Evolutionary conservation across 73 alveolate species (phyloP), one percentile per base, ranked within the genome.

Genomic region (Breviolum minutum): DNA sequence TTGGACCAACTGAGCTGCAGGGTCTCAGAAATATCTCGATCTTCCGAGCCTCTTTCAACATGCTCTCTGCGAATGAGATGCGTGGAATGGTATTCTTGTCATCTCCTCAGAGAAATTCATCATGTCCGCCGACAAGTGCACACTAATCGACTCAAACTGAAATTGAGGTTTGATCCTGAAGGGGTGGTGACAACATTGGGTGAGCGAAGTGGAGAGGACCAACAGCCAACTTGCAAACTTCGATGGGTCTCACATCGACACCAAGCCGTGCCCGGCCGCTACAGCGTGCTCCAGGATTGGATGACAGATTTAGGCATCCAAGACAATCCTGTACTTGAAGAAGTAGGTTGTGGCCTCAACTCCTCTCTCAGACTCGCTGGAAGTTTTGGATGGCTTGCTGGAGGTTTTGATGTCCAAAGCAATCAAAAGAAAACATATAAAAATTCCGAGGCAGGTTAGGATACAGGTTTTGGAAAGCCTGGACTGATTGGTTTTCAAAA

Each of bases 11-110:
- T 40, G 9, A 32, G 19, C 87, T 48, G 11, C 63, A 92, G 98
- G 98, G n/a, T 16, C 77, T 92, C 74, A 30, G 98, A 7, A 92
- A 92, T 54, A 1, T 92, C 40, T 92, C 98, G 29, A 92, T 92
- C 81, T 92, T 92, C 90, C 71, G 98, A 30, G 98, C 98, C 2
- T 92, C 98, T 10, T 92, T 92, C 90, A 92, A 92, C 83, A 92
- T 92, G 98, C 81, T 92, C 81, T 63, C 98, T 5, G 98, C 98
- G 20, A 92, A 92, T 63, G 98, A 92, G 98, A 29, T 92, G 91
- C 98, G 98, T 8, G 98, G 98, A 13, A 30, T 74, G 27, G 98
- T 73, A 22, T 92, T 92, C 66, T 60, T n/a, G 98, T 26, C 81
- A 61, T n/a, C 40, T 69, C 83, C 98, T 76, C 68, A 76, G 69